These are phyloP conservation scores for Cladosporium velox DNA, from an alignment of 2,329 filamentous ascomycete genomes.

Conservation along the genomic window DNA sequence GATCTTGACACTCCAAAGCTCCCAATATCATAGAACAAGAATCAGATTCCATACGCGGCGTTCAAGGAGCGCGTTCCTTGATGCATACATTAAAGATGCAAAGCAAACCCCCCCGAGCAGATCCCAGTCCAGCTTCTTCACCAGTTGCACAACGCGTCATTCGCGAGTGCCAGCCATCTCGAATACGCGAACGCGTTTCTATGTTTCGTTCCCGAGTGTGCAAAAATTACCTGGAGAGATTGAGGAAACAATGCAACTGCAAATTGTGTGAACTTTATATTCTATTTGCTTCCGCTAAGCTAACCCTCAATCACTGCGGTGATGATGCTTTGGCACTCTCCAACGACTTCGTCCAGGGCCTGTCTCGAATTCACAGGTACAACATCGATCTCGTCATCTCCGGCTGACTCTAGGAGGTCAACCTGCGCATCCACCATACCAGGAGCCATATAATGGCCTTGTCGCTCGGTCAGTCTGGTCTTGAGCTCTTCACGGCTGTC, in stretches of 20 bases:
- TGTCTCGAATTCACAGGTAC: constrained; percentile 35
- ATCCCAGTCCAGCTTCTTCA: too few species aligned
- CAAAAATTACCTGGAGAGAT: too few species aligned
- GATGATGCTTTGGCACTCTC: constrained; percentile 10
- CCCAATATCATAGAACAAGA: too few species aligned
- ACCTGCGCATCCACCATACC: constrained; percentile 42
- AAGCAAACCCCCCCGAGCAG: too few species aligned
- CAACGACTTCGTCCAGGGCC: background rate
- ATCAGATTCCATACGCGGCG: too few species aligned
- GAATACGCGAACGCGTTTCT: too few species aligned
- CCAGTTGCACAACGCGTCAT: background rate
- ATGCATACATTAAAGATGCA: too few species aligned
- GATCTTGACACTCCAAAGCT: background rate
- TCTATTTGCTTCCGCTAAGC: background rate
- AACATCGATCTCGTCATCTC: constrained; percentile 39
- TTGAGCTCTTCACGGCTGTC: constrained; percentile 33
- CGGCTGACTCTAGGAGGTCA: constrained; percentile 35
- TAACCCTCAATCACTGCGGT: background rate
- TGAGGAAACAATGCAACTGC: background rate
- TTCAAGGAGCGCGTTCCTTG: too few species aligned
- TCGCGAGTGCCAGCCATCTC: background rate
- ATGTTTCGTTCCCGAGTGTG: too few species aligned
- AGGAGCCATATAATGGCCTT: constrained; percentile 42
- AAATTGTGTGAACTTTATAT: background rate
- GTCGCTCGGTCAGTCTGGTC: constrained; percentile 33